Conservation (phyloP, 2,329 filamentous ascomycete species). For the Neofusicoccum parvum region DNA sequence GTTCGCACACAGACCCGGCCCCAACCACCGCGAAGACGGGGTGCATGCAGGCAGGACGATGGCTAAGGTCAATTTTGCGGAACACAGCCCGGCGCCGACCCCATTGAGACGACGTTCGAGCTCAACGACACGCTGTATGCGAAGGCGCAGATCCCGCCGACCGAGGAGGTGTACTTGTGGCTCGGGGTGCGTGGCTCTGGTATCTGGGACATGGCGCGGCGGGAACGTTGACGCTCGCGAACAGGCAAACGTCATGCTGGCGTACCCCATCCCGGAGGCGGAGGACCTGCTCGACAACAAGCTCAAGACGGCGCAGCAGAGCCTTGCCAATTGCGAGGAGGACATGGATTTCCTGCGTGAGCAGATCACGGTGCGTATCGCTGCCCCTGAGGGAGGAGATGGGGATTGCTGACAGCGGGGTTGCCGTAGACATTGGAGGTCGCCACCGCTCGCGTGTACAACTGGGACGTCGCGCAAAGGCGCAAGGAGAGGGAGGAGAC, state of each 20-base stretch:
- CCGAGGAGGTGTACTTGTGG: constrained; percentile 95
- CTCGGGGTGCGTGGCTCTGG: constrained; percentile 67
- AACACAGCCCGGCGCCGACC: constrained; percentile 54
- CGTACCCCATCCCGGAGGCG: constrained; percentile 89
- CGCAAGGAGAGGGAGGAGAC: constrained; percentile 77
- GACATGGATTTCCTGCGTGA: constrained; percentile 94
- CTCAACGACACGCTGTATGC: constrained; percentile 95
- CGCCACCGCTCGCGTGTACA: constrained; percentile 94
- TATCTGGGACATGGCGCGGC: neutral
- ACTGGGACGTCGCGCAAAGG: constrained; percentile 97
- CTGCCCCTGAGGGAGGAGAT: neutral
- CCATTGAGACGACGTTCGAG: constrained; percentile 91
- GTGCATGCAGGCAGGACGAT: constrained; percentile 30
- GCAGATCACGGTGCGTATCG: constrained; percentile 80
- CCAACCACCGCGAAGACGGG: too few species aligned
- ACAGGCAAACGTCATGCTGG: constrained; percentile 94
- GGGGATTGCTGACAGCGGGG: constrained; percentile 23
- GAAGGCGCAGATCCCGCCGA: constrained; percentile 78
- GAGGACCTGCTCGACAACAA: constrained; percentile 77
- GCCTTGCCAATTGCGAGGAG: constrained; percentile 86
- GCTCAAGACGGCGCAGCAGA: constrained; percentile 75
- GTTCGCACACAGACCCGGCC: constrained; percentile 45
- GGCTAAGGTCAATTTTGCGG: constrained; percentile 37
- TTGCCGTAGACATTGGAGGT: constrained; percentile 87
- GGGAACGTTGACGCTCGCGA: neutral